These are phyloP conservation scores for Xylariaceae sp. DNA, from an alignment of 2,329 filamentous ascomycete species.

Conservation along the genomic window DNA sequence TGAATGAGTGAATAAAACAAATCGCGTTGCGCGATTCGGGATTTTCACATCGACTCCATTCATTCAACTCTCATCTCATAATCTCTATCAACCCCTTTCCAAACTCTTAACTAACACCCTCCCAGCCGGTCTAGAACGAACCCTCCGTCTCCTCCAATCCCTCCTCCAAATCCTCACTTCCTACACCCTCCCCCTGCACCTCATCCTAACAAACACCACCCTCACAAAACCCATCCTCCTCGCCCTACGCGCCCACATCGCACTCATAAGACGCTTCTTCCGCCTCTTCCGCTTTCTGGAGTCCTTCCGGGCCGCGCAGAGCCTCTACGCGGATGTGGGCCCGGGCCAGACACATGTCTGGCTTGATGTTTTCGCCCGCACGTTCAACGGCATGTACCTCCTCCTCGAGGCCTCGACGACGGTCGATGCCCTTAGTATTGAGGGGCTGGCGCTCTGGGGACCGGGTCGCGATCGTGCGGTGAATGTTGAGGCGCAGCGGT, in stretches of 20 bases:
- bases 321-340: slow-evolving; percentile 32
- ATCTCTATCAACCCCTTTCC: background rate
- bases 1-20: background rate
- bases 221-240: slow-evolving; percentile 28
- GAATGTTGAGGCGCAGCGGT: slow-evolving; percentile 57
- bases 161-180: slow-evolving; percentile 44
- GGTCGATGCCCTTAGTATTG: slow-evolving; percentile 44
- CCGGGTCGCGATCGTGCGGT: slow-evolving; percentile 42
- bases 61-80: background rate
- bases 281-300: slow-evolving; percentile 65
- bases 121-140: slow-evolving; percentile 56
- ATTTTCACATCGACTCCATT: background rate
- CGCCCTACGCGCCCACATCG: slow-evolving; percentile 39
- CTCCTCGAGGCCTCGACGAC: slow-evolving; percentile 61
- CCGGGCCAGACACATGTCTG: slow-evolving; percentile 33
- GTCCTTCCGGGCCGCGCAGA: slow-evolving; percentile 48
- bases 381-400: slow-evolving; percentile 59
- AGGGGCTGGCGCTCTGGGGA: slow-evolving; percentile 48
- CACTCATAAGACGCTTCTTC: slow-evolving; percentile 55
- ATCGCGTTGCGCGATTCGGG: background rate
- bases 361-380: slow-evolving; percentile 53
- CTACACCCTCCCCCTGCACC: slow-evolving; percentile 38
- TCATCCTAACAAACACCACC: slow-evolving; percentile 32
- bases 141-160: slow-evolving; percentile 54
- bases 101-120: background rate